Conservation (phyloP, 2,329 filamentous ascomycete genomes). For the Ophiostoma novo-ulmi region DNA sequence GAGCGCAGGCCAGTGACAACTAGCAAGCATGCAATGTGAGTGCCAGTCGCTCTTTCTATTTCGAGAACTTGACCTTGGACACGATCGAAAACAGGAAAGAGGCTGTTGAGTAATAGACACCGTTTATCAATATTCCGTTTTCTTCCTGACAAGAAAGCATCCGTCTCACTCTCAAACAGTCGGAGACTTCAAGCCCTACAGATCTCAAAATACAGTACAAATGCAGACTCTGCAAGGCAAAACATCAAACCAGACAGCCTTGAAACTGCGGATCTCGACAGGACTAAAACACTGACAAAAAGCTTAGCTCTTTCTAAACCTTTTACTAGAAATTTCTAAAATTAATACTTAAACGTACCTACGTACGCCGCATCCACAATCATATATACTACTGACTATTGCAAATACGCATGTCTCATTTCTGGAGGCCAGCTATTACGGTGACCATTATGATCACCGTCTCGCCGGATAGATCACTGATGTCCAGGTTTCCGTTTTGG, state of each 20-base stretch:
- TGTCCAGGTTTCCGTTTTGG: background rate
- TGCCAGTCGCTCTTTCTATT: conserved; percentile 11
- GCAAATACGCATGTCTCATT: background rate
- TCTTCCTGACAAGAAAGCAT: background rate
- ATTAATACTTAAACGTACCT: background rate
- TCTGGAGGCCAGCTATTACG: background rate
- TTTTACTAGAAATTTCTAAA: background rate
- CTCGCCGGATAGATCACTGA: background rate
- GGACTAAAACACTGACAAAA: conserved; percentile 14
- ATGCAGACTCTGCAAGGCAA: background rate
- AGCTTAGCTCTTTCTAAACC: conserved; percentile 12
- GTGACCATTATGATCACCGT: background rate
- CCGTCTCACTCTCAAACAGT: background rate
- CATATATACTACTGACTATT: background rate
- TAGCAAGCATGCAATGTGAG: background rate
- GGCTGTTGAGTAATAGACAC: background rate
- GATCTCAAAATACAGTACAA: background rate
- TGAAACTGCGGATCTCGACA: conserved; percentile 3
- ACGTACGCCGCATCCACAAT: background rate
- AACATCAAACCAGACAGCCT: background rate
- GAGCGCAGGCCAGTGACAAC: background rate
- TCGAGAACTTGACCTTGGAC: background rate
- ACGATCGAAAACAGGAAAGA: background rate
- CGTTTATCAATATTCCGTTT: background rate
- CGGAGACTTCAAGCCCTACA: background rate